Base-by-base conservation (phyloP, 78 protist genomes). In the Pigoraptor vietnamica region DNA sequence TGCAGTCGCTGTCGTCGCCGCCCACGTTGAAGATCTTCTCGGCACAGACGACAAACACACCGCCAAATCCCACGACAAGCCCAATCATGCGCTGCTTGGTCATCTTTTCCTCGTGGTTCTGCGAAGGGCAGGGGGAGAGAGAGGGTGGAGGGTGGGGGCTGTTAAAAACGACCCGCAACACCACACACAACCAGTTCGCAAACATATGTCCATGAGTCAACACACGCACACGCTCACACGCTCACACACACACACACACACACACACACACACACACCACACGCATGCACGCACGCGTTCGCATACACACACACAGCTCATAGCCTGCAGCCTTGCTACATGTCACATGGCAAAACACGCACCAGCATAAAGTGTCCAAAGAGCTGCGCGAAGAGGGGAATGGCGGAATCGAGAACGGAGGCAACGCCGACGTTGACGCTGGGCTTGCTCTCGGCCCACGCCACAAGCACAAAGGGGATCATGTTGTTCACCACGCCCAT, bases 401-500 rank as follows among this genome's bases (percentile, higher is more conserved):
- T 90, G 79, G 86, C 67, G 23, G 92, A 48, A 9, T 90, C 92
- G 14, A 90, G 88, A 23, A 90, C 87, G 37, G 87, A 56, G 25
- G 83, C 9, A 33, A 90, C 34, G 36, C 92, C 92, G 24, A 79
- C 82, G 56, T 48, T 81, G 35, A 90, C 82, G 14, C 33, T 23
- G 33, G 84, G 25, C 14, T 55, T 34, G 23, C 23, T 23, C 23
- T 48, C 55, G 56, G 92, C 92, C 40, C 48, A 84, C 1, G 92
- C 92, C 1, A 90, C 92, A 1, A 86, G 55, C 37, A 2, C 10
- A 9, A 90, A 90, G 48, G 92, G 92, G 56, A 90, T 79, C 1
- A 87, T 40, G 86, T 90, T 90, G 25, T 90, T 90, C 48, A 90
- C n/a, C 19, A 90, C 19, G 36, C 90, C 92, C 92, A 86, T 86